Evolutionary conservation across 1,284 basidiomycete species (phyloP).

Genomic region (Apiotrichum montevideense): DNA sequence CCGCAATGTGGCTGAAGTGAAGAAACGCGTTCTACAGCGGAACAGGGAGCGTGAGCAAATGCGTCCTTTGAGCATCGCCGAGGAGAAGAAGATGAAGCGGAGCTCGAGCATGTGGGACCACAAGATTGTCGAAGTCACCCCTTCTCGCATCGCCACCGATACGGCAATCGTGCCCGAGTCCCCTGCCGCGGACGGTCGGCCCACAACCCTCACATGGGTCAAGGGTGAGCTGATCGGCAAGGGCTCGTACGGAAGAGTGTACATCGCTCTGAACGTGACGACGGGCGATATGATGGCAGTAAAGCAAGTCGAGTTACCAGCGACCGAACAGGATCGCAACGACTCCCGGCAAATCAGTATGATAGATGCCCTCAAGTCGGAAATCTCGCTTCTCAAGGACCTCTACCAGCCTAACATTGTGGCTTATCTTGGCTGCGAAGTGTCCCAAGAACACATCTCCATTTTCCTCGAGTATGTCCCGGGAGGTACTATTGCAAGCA

Average conservation of each 20-base stretch:
- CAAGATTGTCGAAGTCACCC: slow-evolving; percentile 85
- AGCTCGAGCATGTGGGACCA: slow-evolving; percentile 97
- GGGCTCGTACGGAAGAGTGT: slow-evolving; percentile 93
- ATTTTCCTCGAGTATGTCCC: slow-evolving; percentile 99
- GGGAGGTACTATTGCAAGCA: slow-evolving; percentile 91
- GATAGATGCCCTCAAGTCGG: slow-evolving; percentile 85
- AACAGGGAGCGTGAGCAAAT: slow-evolving; percentile 4
- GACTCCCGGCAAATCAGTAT: slow-evolving; percentile 78
- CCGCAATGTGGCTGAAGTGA: slow-evolving; percentile 65
- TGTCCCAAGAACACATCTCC: slow-evolving; percentile 80
- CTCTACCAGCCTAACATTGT: slow-evolving; percentile 97
- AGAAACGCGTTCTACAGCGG: slow-evolving; percentile 20
- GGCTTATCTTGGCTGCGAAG: slow-evolving; percentile 85
- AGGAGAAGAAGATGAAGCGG: slow-evolving; percentile 58
- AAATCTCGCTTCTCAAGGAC: slow-evolving; percentile 92
- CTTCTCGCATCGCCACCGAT: slow-evolving; percentile 52
- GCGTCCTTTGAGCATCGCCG: slow-evolving; percentile 37
- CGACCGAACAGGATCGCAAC: slow-evolving; percentile 79
- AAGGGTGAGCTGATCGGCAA: slow-evolving; percentile 95
- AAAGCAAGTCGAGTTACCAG: slow-evolving; percentile 95
- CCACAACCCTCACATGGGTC: slow-evolving; percentile 90
- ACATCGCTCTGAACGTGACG: slow-evolving; percentile 93
- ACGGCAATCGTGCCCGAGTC: slow-evolving; percentile 45
- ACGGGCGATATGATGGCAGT: slow-evolving; percentile 99
- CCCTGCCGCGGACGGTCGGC: slow-evolving; percentile 17